Evolutionary conservation across 192 early-diverging fungal species (phyloP), one percentile per base, ranked within the genome.

Genomic region (Paraglomus brasilianum): DNA sequence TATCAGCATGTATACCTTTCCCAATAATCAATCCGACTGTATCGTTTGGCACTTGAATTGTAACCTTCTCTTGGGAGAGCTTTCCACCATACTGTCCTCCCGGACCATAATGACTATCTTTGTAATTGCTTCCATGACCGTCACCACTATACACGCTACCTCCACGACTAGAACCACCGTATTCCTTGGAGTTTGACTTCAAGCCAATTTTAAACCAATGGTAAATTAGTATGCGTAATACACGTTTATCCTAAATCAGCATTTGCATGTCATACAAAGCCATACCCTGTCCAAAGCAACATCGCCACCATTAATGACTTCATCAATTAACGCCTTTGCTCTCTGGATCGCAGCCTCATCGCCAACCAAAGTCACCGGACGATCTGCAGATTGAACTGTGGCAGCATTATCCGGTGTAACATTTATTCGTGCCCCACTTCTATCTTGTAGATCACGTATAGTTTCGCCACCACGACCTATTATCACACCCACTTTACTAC

Each of bases 391-490:
- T 13, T 80, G 67, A 10, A 76, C 73, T 30, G 71, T 65, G 9
- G 66, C 58, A 39, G 77, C 52, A n/a, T 61, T 69, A 36, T 88
- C 87, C 1, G 84, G 88, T 36, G 86, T 80, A 21, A 91, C 85
- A 69, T 83, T 85, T 69, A 92, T 87, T n/a, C 84, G 80, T 2
- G 88, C 88, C 1, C 88, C 87, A 56, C 85, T 84, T 38, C 81
- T 66, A 48, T 82, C 79, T 75, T 92, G 87, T 15, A 92, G 79
- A 49, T 85, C 83, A 17, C 87, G 80, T 72, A 92, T 92, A 15
- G 83, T 92, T 72, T 92, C 91, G 11, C 91, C 91, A 45, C 88
- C 83, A 39, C 87, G 75, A 22, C 89, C 89, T 77, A 95, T 95
- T 6, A 95, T 87, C 39, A 95, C 78, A 0, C 94, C 94, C 5